These are phyloP conservation scores for Allium sativum DNA, from an alignment of 106 monocot genomes.

Conservation along the genomic window DNA sequence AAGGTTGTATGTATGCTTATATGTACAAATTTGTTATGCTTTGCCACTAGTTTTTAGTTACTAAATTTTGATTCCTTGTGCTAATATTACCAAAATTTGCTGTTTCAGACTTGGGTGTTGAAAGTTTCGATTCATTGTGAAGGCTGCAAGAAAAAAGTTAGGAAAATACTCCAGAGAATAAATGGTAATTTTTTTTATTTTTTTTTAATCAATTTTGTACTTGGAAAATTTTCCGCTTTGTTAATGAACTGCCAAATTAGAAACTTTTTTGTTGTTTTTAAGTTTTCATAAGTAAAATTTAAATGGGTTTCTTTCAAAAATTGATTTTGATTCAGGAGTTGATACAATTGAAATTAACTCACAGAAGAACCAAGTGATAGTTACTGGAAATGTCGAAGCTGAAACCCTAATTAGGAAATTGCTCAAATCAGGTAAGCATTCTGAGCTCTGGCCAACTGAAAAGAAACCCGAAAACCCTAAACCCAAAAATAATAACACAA, in stretches of 20 bases:
- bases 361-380: conserved; percentile 43
- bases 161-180: conserved; percentile 8
- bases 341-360: conserved; percentile 26
- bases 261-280: conserved; percentile 4
- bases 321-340: conserved; percentile 27
- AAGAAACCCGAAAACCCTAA: conserved; percentile 6
- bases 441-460: conserved; percentile 38
- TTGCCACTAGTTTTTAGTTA: no score
- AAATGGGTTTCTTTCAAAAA: not conserved
- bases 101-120: conserved; percentile 12
- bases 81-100: not conserved
- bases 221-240: not conserved
- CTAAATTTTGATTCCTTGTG: not conserved
- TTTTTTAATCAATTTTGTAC: not conserved
- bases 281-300: not conserved
- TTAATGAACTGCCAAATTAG: not conserved
- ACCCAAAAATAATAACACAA: not conserved
- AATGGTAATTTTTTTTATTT: conserved; percentile 3
- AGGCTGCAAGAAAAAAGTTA: conserved; percentile 25
- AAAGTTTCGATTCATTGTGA: conserved; percentile 22
- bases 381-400: conserved; percentile 34
- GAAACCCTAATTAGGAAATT: conserved; percentile 51
- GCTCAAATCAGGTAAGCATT: conserved; percentile 48
- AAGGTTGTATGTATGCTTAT: not conserved
- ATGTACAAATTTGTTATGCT: no score